These are phyloP conservation scores for Exophiala calicioides DNA, from an alignment of 2,329 filamentous ascomycete genomes.

Conservation along the genomic window DNA sequence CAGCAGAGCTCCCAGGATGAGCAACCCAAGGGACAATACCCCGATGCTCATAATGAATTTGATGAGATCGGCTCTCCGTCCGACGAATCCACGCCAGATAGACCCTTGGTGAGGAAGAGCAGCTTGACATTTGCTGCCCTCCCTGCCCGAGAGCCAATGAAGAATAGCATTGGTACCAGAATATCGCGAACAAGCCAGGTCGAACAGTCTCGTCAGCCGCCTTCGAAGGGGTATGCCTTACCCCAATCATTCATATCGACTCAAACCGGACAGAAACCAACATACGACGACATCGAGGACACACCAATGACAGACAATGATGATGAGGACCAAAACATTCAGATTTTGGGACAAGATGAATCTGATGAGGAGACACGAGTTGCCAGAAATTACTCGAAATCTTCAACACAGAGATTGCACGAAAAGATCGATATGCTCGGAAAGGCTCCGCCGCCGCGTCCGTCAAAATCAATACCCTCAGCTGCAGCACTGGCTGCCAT, in stretches of 20 bases:
- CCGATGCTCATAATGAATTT: constrained; percentile 39
- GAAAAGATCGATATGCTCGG: constrained; percentile 83
- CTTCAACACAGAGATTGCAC: constrained; percentile 88
- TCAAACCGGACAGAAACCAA: constrained; percentile 3
- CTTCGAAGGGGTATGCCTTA: constrained; percentile 62
- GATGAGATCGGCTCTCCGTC: constrained; percentile 52
- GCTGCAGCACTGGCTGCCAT: constrained; percentile 14
- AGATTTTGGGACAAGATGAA: constrained; percentile 38
- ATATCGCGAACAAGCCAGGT: constrained; percentile 79
- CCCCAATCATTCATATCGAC: constrained; percentile 31
- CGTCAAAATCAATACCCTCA: constrained; percentile 48
- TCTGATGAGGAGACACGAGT: constrained; percentile 51
- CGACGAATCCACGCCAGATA: constrained; percentile 48
- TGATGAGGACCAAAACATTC: constrained; percentile 23
- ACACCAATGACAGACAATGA: constrained; percentile 18
- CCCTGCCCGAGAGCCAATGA: constrained; percentile 86
- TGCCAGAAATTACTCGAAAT: constrained; percentile 71
- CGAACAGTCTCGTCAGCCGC: constrained; percentile 13
- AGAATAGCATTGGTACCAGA: constrained; percentile 77
- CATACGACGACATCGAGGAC: constrained; percentile 18
- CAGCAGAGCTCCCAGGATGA: background rate
- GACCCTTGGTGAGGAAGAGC: constrained; percentile 82
- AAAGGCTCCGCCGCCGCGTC: constrained; percentile 52
- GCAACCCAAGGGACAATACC: constrained; percentile 26
- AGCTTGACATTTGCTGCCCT: constrained; percentile 93